These are phyloP conservation scores for Saturnispora zaruensis DNA, from an alignment of 805 yeast genomes.

Conservation along the genomic window DNA sequence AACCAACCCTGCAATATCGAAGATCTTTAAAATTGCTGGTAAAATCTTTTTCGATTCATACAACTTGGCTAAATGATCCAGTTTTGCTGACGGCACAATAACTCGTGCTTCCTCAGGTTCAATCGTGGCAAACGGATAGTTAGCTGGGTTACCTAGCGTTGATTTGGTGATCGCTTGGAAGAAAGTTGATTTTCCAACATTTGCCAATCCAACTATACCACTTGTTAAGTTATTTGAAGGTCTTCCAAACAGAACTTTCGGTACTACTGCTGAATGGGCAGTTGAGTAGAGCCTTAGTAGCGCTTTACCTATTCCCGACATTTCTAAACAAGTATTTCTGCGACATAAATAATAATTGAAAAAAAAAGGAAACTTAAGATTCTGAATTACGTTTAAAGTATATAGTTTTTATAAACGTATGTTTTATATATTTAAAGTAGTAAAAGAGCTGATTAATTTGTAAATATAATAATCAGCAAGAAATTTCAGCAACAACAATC, in stretches of 20 bases:
- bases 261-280: not conserved
- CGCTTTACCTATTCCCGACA: not conserved
- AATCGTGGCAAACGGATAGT: slow-evolving; percentile 69
- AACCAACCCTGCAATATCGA: slow-evolving; percentile 65
- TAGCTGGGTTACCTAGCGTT: slow-evolving; percentile 57
- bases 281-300: not conserved
- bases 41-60: slow-evolving; percentile 43
- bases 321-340: not conserved
- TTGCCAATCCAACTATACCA: slow-evolving; percentile 56
- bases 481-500: not conserved
- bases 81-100: slow-evolving; percentile 41
- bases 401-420: not conserved
- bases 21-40: slow-evolving; percentile 49
- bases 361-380: not conserved
- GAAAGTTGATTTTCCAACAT: slow-evolving; percentile 54
- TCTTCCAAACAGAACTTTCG: slow-evolving; percentile 24
- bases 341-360: too few species aligned
- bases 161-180: slow-evolving; percentile 55
- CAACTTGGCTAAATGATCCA: slow-evolving; percentile 39
- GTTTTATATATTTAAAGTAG: not conserved
- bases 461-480: not conserved
- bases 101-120: slow-evolving; percentile 62
- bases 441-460: too few species aligned
- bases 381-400: not conserved
- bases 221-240: slow-evolving; percentile 31